These are phyloP conservation scores for Viridothelium virens DNA, from an alignment of 495 filamentous ascomycete species.

Conservation along the genomic window DNA sequence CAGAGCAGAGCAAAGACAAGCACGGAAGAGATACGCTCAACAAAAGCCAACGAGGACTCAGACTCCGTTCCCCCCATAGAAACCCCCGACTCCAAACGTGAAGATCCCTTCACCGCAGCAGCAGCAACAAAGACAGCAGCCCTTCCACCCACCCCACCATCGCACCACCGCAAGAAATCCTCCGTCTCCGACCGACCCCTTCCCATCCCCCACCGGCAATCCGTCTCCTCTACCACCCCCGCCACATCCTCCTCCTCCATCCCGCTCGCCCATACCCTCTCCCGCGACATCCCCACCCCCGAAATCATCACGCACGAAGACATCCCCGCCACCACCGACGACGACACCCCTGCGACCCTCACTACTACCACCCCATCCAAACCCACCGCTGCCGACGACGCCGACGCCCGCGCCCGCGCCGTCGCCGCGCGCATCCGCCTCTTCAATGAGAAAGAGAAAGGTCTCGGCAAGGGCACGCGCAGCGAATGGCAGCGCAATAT, in stretches of 20 bases:
- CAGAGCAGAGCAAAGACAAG: background rate
- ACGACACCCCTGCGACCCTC: background rate
- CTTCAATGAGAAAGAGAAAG: slow-evolving; percentile 9
- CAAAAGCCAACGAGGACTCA: background rate
- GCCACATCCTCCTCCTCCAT: background rate
- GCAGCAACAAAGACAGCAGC: background rate
- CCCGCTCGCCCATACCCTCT: slow-evolving; percentile 7
- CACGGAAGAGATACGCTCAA: background rate
- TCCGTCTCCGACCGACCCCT: background rate
- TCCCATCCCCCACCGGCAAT: slow-evolving; percentile 4
- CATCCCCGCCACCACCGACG: background rate
- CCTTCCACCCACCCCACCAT: background rate
- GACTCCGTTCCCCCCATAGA: background rate
- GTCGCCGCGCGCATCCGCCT: slow-evolving; percentile 10
- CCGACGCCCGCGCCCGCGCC: background rate
- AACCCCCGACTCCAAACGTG: background rate
- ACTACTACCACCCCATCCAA: too few relatives aligned
- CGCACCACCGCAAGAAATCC: slow-evolving; percentile 2
- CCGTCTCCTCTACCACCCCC: background rate
- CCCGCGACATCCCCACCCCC: background rate
- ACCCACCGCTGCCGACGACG: background rate
- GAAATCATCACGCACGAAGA: background rate
- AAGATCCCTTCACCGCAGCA: background rate
- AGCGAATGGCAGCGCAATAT: slow-evolving; percentile 1
- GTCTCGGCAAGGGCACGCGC: background rate